Conservation (phyloP, 768 basidiomycete species). For the Gautieria morchelliformis region DNA sequence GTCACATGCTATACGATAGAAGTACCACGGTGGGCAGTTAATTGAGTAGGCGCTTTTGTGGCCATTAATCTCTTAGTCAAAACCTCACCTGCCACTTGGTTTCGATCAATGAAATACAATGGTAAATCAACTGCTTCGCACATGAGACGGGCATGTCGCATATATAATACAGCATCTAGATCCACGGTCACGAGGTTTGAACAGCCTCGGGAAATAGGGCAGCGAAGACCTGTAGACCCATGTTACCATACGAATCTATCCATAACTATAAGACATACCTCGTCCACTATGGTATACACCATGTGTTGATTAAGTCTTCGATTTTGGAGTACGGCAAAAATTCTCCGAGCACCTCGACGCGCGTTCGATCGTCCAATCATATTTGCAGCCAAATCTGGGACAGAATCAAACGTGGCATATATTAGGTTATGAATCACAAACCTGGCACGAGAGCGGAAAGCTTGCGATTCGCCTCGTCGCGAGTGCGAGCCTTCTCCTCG, state of each 20-base stretch:
- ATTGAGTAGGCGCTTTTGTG: no score
- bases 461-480: constrained; percentile 84
- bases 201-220: constrained; percentile 49
- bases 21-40: no score
- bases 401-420: neutral
- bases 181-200: neutral
- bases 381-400: constrained; percentile 82
- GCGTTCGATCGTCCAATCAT: constrained; percentile 98
- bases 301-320: constrained; percentile 91
- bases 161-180: no score
- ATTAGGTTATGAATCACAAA: constrained; percentile 17
- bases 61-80: no score
- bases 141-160: no score
- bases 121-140: no score
- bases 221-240: constrained; percentile 36
- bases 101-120: no score
- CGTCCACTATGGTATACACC: constrained; percentile 79
- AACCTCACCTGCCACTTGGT: no score
- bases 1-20: no score
- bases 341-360: constrained; percentile 80
- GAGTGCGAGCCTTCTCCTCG: constrained; percentile 71
- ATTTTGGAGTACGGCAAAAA: constrained; percentile 92
- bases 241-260: neutral
- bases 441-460: constrained; percentile 88
- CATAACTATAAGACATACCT: constrained; percentile 40